Conservation (phyloP, 768 basidiomycete species). For the Gyrodon lividus region DNA sequence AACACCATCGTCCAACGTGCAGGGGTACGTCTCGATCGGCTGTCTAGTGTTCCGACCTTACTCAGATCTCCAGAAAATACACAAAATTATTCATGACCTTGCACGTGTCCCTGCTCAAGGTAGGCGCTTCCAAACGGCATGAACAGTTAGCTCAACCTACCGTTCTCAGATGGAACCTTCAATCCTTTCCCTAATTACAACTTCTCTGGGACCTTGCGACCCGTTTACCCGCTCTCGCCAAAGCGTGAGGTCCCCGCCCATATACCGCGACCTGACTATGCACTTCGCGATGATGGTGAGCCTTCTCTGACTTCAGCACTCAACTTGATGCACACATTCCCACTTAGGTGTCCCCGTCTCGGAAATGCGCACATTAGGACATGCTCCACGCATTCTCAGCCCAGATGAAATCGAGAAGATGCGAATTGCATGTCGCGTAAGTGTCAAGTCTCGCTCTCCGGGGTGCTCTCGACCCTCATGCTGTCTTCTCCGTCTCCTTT, state of each 20-base stretch:
- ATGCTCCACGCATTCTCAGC: constrained; percentile 63
- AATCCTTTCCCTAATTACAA: constrained; percentile 75
- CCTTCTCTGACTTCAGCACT: constrained; percentile 2
- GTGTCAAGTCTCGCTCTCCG: constrained; percentile 30
- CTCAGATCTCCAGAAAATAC: constrained; percentile 59
- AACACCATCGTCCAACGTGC: background rate
- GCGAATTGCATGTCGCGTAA: constrained; percentile 80
- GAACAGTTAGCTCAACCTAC: constrained; percentile 2
- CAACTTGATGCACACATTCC: background rate
- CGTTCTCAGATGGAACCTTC: constrained; percentile 62
- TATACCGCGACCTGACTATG: constrained; percentile 89
- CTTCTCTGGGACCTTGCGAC: constrained; percentile 80
- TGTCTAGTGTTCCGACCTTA: background rate
- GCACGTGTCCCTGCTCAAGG: constrained; percentile 35
- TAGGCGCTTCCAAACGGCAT: background rate
- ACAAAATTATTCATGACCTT: constrained; percentile 75
- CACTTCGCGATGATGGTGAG: constrained; percentile 56
- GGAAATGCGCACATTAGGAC: constrained; percentile 57
- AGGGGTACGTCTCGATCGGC: constrained; percentile 24
- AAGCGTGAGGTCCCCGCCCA: constrained; percentile 76
- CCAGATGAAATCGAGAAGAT: constrained; percentile 85
- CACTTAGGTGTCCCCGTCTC: constrained; percentile 54
- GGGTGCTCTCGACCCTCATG: background rate
- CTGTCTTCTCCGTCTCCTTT: background rate
- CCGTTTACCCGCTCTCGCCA: constrained; percentile 84